Percentiles rank a stretch among this genome's conserved stretches.
phyloP scores from a whole-genome alignment of 345 rosid species.

The Nasturtium officinale region DNA sequence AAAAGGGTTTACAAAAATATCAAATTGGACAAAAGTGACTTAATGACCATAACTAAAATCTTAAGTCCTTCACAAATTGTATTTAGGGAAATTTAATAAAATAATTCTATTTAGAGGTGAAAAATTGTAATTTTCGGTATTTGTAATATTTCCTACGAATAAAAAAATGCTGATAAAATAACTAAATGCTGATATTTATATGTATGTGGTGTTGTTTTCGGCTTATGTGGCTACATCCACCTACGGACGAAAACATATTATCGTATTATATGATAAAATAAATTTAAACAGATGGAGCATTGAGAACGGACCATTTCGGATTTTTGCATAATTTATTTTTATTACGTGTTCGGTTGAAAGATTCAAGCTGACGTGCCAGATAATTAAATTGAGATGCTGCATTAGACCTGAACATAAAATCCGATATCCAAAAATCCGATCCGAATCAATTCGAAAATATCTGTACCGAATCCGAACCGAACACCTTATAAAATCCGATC shows the following conservation, averaged over 20 bases:
- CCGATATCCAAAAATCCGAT: too few species aligned
- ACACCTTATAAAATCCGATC: too few species aligned
- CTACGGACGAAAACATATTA: neutral
- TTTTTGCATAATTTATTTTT: neutral
- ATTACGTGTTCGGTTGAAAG: slow-evolving; percentile 26
- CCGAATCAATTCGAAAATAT: too few species aligned
- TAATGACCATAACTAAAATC: neutral
- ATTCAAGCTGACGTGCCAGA: slow-evolving; percentile 18
- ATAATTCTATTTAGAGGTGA: too few species aligned
- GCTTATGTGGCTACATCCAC: neutral
- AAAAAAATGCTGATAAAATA: too few species aligned
- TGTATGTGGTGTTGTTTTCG: neutral
- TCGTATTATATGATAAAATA: neutral
- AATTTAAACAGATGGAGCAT: neutral
- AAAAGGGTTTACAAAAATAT: neutral
- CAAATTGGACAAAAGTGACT: neutral
- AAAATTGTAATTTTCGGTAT: neutral
- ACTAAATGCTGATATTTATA: neutral
- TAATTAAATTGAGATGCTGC: slow-evolving; percentile 23
- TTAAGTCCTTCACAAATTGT: too few species aligned
- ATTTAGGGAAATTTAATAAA: too few species aligned
- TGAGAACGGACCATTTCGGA: slow-evolving; percentile 7
- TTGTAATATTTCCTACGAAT: too few species aligned
- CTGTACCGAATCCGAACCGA: too few species aligned
- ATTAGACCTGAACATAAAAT: too few species aligned